Evolutionary conservation across 805 yeast species (phyloP), one percentile per base, ranked within the genome.

Genomic region (Alloascoidea hylecoeti): DNA sequence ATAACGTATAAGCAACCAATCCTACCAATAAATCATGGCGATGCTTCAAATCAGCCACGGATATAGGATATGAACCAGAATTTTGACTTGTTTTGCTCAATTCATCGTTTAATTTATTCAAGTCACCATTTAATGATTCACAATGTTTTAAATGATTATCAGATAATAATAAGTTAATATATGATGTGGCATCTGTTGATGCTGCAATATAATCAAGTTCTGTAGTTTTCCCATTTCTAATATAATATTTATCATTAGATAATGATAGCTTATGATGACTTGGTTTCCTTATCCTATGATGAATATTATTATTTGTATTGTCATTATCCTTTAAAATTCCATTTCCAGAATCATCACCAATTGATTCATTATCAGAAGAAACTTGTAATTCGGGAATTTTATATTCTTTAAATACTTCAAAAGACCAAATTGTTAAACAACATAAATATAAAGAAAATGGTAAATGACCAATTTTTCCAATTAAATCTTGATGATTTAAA

Each of bases 211-310:
- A 23, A n/a, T 23, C 30, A 9, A 23, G n/a, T 23, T 23, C 30
- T n/a, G n/a, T n/a, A n/a, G n/a, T n/a, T 23, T 23, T 23, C 30
- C 30, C 30, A 23, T 23, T n/a, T 23, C 30, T n/a, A 9, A 23
- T 9, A 9, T 9, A 9, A 23, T 23, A 23, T 23, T 23, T 23
- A 9, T 23, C n/a, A 23, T 23, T 23, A 23, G 30, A 23, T 9
- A 23, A n/a, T n/a, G 30, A 23, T 9, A 23, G 30, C 9, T n/a
- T 9, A 23, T n/a, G 13, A 23, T 23, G 30, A n/a, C 13, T 9
- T n/a, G n/a, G n/a, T n/a, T n/a, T n/a, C n/a, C n/a, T n/a, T n/a
- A n/a, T n/a, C n/a, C n/a, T n/a, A n/a, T n/a, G n/a, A n/a, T n/a
- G n/a, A n/a, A n/a, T n/a, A n/a, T n/a, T n/a, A n/a, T n/a, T n/a